Evolutionary conservation across 306 rosid species (phyloP).

Genomic region (Inga leiocalycina): DNA sequence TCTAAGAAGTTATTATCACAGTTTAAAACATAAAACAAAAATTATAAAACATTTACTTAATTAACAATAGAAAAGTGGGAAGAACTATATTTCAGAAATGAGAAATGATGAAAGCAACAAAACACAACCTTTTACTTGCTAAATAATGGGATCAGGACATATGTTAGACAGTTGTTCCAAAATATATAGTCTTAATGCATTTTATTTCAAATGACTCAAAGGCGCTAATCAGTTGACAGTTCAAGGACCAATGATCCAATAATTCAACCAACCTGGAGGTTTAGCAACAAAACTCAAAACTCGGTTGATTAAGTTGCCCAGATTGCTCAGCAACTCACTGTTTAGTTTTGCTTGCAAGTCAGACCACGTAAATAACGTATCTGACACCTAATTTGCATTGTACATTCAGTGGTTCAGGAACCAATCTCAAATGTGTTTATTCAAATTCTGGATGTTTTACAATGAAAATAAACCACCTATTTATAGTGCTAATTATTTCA

Average conservation of each 20-base stretch:
- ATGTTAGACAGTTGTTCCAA: conserved; percentile 20
- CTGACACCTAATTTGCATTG: conserved; percentile 67
- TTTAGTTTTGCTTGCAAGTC: conserved; percentile 96
- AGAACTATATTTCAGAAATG: neutral
- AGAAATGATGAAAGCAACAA: neutral
- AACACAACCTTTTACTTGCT: conserved; percentile 3
- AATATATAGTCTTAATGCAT: conserved; percentile 10
- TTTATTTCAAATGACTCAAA: neutral
- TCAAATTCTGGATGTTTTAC: too few relatives aligned
- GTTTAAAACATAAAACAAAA: neutral
- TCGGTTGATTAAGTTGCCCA: conserved; percentile 91
- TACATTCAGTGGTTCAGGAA: conserved; percentile 15
- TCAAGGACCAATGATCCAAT: conserved; percentile 16
- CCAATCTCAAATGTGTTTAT: too few relatives aligned
- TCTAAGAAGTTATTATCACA: neutral
- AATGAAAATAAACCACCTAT: too few relatives aligned
- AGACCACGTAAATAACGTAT: conserved; percentile 87
- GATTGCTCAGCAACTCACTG: conserved; percentile 80
- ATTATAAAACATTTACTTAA: neutral
- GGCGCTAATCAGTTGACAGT: conserved; percentile 24
- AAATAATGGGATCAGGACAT: conserved; percentile 15
- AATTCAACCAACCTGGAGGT: conserved; percentile 81
- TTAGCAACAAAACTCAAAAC: conserved; percentile 95
- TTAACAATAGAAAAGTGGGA: neutral
- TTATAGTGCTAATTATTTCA: too few relatives aligned